Percentiles rank a stretch among this genome's conserved stretches.
Conservation (phyloP, 2,329 filamentous ascomycete genomes). For the Aphanocladium album region DNA sequence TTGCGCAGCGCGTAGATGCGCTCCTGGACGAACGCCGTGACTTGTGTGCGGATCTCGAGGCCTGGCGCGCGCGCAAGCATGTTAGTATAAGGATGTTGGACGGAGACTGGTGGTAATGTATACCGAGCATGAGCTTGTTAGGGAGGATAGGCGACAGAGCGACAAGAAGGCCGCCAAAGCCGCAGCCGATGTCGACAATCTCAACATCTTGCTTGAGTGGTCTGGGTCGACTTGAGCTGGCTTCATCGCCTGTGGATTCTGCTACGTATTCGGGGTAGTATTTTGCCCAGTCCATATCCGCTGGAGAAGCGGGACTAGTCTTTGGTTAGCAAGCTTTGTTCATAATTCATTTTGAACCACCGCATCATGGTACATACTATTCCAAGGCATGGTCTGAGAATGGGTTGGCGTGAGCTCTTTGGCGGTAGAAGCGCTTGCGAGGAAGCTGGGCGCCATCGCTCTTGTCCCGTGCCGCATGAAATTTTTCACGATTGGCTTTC, state of each 20-base stretch:
- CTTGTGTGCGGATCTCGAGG: conserved; percentile 86
- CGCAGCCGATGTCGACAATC: conserved; percentile 94
- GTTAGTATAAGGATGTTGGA: conserved; percentile 10
- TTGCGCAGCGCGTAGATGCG: conserved; percentile 75
- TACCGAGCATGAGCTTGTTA: conserved; percentile 76
- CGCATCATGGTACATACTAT: conserved; percentile 59
- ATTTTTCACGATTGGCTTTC: conserved; percentile 61
- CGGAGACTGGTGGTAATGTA: conserved; percentile 18
- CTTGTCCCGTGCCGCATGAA: conserved; percentile 51
- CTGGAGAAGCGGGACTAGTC: conserved; percentile 68
- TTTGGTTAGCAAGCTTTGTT: conserved; percentile 5
- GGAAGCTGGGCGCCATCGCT: conserved; percentile 61
- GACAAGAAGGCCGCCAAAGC: conserved; percentile 86
- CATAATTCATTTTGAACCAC: neutral
- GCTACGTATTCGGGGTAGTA: conserved; percentile 72
- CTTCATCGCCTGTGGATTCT: conserved; percentile 27
- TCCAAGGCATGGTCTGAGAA: conserved; percentile 89
- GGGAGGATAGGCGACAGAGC: conserved; percentile 79
- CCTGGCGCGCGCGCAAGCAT: conserved; percentile 45
- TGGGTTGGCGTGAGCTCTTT: conserved; percentile 94
- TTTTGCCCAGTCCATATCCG: conserved; percentile 84
- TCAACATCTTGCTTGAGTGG: conserved; percentile 63
- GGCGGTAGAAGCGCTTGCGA: conserved; percentile 93
- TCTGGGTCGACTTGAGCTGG: conserved; percentile 18
- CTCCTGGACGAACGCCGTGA: conserved; percentile 85